A percentile compares a stretch with the other conserved stretches of the same genome.
phyloP scores from a whole-genome alignment of 495 filamentous ascomycete genomes.

The Penicillium lividum region DNA sequence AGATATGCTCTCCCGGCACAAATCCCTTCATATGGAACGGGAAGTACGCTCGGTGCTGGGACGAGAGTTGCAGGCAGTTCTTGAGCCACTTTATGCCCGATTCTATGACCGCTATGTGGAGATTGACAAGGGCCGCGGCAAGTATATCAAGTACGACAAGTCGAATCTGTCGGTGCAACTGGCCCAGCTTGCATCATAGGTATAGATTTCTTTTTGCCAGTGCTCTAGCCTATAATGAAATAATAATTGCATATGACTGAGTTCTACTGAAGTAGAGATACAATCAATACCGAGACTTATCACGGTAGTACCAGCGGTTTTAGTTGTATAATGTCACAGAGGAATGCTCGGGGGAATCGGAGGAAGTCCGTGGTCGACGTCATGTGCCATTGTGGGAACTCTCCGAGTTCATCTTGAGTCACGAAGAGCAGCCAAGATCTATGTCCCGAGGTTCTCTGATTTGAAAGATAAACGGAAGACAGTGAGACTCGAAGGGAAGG shows the following conservation, averaged over 20 bases:
- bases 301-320: too few relatives aligned
- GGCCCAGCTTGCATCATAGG: conserved; percentile 36
- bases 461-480: too few relatives aligned
- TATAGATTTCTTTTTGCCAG: background rate
- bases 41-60: conserved; percentile 79
- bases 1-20: conserved; percentile 78
- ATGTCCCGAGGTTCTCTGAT: too few relatives aligned
- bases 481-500: too few relatives aligned
- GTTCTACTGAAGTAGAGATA: too few relatives aligned
- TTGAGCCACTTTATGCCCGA: conserved; percentile 90
- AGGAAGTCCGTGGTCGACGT: too few relatives aligned
- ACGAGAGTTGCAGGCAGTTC: conserved; percentile 81
- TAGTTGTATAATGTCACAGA: too few relatives aligned
- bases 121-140: conserved; percentile 92
- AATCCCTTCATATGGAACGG: conserved; percentile 76
- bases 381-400: too few relatives aligned
- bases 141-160: conserved; percentile 98
- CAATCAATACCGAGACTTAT: too few relatives aligned
- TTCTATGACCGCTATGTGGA: conserved; percentile 99
- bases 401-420: too few relatives aligned
- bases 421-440: too few relatives aligned
- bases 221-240: conserved; percentile 11
- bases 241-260: conserved; percentile 7
- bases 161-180: conserved; percentile 51
- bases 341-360: too few relatives aligned